Percentiles rank a stretch among this genome's conserved stretches.
phyloP scores from a whole-genome alignment of 352 stramenopile species.

The Phytophthora pseudosyringae region DNA sequence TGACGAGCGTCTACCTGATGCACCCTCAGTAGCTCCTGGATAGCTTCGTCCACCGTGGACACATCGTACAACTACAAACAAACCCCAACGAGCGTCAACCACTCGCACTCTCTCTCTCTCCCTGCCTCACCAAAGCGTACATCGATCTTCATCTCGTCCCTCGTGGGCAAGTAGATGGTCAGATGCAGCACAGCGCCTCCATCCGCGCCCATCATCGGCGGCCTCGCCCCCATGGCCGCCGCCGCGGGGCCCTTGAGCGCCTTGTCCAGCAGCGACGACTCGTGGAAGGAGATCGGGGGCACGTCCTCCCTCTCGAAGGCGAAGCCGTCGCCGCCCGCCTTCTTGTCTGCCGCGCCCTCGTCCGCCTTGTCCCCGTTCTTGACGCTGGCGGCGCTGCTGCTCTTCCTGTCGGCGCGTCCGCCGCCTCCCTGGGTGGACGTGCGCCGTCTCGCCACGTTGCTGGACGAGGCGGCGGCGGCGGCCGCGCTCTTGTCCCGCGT shows the following conservation, averaged over 20 bases:
- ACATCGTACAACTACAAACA: constrained; percentile 79
- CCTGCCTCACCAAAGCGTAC: constrained; percentile 39
- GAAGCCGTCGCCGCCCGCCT: constrained; percentile 52
- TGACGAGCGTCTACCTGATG: constrained; percentile 73
- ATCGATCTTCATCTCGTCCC: constrained; percentile 89
- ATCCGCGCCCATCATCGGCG: constrained; percentile 61
- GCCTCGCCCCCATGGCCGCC: constrained; percentile 56
- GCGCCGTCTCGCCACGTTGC: constrained; percentile 28
- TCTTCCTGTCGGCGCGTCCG: constrained; percentile 35
- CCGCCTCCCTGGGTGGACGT: constrained; percentile 28
- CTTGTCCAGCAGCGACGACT: constrained; percentile 80
- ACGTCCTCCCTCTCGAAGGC: constrained; percentile 76
- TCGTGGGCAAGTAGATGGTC: constrained; percentile 86
- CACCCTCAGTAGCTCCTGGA: constrained; percentile 80
- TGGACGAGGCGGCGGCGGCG: constrained; percentile 4
- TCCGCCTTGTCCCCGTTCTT: constrained; percentile 29
- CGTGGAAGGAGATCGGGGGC: constrained; percentile 63
- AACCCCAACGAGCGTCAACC: neutral
- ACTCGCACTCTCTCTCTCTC: neutral
- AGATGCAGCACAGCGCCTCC: constrained; percentile 79
- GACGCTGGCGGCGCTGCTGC: constrained; percentile 17
- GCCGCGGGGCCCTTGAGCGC: constrained; percentile 66
- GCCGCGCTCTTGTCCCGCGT: constrained; percentile 38
- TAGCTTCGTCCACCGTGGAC: constrained; percentile 88
- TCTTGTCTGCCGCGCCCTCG: constrained; percentile 17